Percentiles rank a stretch among this genome's conserved stretches.
Conservation (phyloP, 2,329 filamentous ascomycete species). For the Fusarium chaquense region DNA sequence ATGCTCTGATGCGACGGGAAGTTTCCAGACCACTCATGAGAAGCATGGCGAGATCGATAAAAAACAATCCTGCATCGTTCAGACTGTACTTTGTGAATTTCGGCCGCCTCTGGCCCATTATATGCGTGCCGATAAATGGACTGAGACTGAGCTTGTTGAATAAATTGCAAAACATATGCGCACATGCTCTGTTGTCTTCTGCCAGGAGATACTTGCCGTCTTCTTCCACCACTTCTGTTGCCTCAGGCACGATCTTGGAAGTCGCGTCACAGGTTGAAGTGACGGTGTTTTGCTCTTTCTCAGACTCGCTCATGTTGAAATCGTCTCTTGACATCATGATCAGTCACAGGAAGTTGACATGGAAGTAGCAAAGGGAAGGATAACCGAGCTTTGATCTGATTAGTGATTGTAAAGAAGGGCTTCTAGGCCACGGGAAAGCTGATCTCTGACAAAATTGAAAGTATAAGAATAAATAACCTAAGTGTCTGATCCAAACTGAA, state of each 20-base stretch:
- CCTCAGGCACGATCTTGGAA: fast-evolving
- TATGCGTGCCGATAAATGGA: not conserved
- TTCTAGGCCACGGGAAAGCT: no score
- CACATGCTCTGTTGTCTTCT: conserved; percentile 16
- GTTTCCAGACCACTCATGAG: conserved; percentile 14
- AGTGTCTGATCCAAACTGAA: no score
- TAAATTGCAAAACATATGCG: not conserved
- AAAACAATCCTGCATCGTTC: conserved; percentile 2
- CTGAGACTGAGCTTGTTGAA: not conserved
- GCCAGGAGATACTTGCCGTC: conserved; percentile 4
- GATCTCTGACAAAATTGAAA: no score
- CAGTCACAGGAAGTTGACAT: not conserved
- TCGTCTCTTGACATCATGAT: not conserved
- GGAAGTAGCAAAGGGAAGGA: not conserved
- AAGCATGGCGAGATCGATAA: conserved; percentile 20
- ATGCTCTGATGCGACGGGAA: not conserved
- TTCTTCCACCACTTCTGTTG: fast-evolving
- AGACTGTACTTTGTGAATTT: not conserved
- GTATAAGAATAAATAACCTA: no score
- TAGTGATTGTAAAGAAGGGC: no score
- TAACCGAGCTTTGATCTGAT: not conserved
- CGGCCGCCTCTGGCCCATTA: conserved; percentile 18
- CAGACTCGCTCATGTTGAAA: not conserved
- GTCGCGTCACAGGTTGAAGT: no score
- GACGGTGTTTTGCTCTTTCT: not conserved